Conservation (phyloP, 306 rosid genomes). For the Vigna radiata region DNA sequence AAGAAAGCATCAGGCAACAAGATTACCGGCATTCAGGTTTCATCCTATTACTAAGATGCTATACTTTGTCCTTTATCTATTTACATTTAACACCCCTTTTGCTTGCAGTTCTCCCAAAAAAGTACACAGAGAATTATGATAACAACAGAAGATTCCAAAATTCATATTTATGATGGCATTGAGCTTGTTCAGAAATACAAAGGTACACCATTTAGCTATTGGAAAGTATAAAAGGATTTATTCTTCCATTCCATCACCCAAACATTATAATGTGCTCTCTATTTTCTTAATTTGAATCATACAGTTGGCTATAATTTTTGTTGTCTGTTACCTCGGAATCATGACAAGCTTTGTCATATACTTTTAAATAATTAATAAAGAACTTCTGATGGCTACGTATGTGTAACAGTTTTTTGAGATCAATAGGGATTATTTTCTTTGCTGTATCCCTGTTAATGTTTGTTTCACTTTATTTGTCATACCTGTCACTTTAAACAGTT, state of each 20-base stretch:
- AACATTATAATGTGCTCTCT: neutral
- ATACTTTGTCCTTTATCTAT: constrained; percentile 1
- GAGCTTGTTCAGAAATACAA: constrained; percentile 60
- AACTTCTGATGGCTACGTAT: constrained; percentile 1
- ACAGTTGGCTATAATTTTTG: neutral
- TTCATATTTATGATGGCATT: constrained; percentile 64
- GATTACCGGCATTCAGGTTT: constrained; percentile 81
- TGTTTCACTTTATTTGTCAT: neutral
- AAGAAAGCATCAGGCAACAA: constrained; percentile 61
- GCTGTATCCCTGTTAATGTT: neutral
- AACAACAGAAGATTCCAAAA: constrained; percentile 76
- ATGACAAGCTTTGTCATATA: neutral
- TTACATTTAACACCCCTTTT: constrained; percentile 15
- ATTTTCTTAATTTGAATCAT: neutral
- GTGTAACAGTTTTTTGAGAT: neutral
- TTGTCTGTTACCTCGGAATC: neutral
- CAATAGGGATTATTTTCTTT: neutral
- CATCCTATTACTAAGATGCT: neutral
- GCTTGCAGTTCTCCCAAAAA: constrained; percentile 60
- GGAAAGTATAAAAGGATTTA: neutral
- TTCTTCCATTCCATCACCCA: neutral
- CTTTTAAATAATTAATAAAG: neutral
- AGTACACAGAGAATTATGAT: constrained; percentile 58
- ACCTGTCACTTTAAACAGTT: neutral
- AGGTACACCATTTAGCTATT: constrained; percentile 47